Evolutionary conservation across 2,329 filamentous ascomycete species (phyloP).

Genomic region (Rutstroemia sp.): DNA sequence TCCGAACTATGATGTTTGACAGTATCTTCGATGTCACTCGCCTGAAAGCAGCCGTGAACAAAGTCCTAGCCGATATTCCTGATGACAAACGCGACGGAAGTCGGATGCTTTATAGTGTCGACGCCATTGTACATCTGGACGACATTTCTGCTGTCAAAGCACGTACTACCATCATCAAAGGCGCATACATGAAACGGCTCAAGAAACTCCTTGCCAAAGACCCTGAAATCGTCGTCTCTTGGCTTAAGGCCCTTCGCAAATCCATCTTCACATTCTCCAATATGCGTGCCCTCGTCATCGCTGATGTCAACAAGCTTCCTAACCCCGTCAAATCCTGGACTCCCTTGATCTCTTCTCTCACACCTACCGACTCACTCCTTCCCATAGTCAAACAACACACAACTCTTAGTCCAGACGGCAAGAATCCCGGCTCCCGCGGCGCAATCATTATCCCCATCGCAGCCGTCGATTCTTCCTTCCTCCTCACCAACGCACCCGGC

Average conservation of each 20-base stretch:
- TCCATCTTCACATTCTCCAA: conserved; percentile 79
- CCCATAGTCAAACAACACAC: conserved; percentile 64
- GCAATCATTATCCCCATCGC: conserved; percentile 83
- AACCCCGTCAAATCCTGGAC: conserved; percentile 78
- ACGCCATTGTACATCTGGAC: conserved; percentile 75
- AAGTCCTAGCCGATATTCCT: conserved; percentile 85
- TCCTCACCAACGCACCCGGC: conserved; percentile 66
- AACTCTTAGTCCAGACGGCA: conserved; percentile 69
- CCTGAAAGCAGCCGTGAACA: conserved; percentile 60
- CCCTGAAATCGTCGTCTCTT: conserved; percentile 65
- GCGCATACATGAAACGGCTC: conserved; percentile 78
- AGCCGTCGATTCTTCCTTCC: conserved; percentile 87
- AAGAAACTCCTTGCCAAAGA: conserved; percentile 73
- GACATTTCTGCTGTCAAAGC: conserved; percentile 69
- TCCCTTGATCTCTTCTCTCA: conserved; percentile 35
- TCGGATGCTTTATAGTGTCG: conserved; percentile 55
- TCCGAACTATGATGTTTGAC: conserved; percentile 80
- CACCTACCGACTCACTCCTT: conserved; percentile 46
- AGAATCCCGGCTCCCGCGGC: conserved; percentile 63
- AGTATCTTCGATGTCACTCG: conserved; percentile 73
- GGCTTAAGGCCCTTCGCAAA: conserved; percentile 69
- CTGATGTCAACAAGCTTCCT: conserved; percentile 66
- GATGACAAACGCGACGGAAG: conserved; percentile 84
- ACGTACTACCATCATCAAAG: conserved; percentile 76
- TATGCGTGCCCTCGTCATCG: conserved; percentile 76